Base-by-base conservation (phyloP, 1,284 basidiomycete genomes). In the Marasmius oreades region DNA sequence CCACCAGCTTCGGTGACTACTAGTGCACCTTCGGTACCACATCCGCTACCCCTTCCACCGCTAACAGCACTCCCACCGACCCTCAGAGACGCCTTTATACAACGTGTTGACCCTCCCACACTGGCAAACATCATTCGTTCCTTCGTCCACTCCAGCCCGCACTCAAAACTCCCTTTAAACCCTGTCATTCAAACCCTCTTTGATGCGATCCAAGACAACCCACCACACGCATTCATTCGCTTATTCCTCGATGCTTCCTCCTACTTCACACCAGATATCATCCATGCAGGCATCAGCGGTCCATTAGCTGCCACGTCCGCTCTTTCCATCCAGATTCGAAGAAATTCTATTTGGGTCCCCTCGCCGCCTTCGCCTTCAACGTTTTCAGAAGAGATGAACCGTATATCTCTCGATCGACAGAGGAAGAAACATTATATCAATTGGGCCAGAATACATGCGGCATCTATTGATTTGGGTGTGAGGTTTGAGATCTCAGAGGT, bases 371-470 rank as follows among this genome's bases (percentile, higher is more conserved):
- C 59, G 55, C 59, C 64, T 1, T 67, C 67, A 7, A 72, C 75
- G 8, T 73, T 81, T 48, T 72, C 78, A 3, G 80, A 81, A 59
- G 80, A 83, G 62, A 78, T 84, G 77, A 79, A 82, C 54, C 74
- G 82, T 8, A 82, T 83, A 54, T 79, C 78, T n/a, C 65, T 62
- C 12, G 82, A 84, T 55, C 71, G 82, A 42, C 80, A 82, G 61
- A 71, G 80, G 1, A 73, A 80, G 53, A 82, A 82, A 52, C 80
- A 82, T 53, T 75, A 84, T 57, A 78, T 84, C 0, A 77, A 81
- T 51, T 84, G 82, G 82, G 82, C 82, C 0, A 74, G 77, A 34
- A 78, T 84, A n/a, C 82, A 84, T 59, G 81, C 78, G 0, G 77
- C 82, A 3, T 80, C 81, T 5, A 70, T 84, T 47, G 82, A 84